Conservation (phyloP, 345 rosid genomes). For the Isatis tinctoria region DNA sequence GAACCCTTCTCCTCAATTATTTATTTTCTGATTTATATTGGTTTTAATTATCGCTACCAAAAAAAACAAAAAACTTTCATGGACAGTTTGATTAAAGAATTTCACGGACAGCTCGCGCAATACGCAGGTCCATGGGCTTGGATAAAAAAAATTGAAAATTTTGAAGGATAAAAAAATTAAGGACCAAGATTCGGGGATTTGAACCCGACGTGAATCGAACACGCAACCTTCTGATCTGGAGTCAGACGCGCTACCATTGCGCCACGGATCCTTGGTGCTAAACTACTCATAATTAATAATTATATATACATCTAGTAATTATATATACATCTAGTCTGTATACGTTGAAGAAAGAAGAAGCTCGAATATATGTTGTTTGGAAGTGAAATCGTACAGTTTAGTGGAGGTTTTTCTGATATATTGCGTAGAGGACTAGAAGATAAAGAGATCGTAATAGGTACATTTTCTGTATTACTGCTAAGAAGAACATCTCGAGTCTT, state of each 20-base stretch:
- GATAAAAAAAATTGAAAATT: neutral
- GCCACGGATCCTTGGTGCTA: conserved; percentile 66
- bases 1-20: neutral
- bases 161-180: neutral
- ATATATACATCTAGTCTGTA: no score
- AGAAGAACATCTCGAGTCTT: neutral
- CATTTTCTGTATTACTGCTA: neutral
- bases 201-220: conserved; percentile 97
- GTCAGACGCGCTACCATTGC: conserved; percentile 99
- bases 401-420: neutral
- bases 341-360: neutral
- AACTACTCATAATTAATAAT: no score
- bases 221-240: conserved; percentile 99
- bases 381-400: neutral
- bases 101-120: neutral
- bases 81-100: neutral
- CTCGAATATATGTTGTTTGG: neutral
- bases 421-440: neutral
- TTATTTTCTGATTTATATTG: neutral
- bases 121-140: neutral
- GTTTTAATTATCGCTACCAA: neutral
- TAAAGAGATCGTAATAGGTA: neutral
- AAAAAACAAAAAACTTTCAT: neutral
- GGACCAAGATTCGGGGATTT: conserved; percentile 22
- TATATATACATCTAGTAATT: no score